Conservation (phyloP, 441 rosid genomes). For the Gossypium davidsonii region DNA sequence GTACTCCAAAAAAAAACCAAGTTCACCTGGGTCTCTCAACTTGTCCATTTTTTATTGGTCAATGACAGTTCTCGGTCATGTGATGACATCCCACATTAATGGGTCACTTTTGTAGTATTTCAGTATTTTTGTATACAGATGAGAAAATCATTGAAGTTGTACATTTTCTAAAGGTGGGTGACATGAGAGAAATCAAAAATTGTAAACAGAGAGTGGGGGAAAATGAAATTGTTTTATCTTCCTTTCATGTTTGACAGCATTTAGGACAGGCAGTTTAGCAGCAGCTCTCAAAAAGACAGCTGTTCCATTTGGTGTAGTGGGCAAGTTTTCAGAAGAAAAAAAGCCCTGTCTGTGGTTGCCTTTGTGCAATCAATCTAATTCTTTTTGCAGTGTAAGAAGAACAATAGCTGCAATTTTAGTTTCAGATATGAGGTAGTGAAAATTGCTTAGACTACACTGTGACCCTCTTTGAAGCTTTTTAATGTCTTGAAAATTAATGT, state of each 20-base stretch:
- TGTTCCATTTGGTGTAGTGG: background rate
- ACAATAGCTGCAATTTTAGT: too few species aligned
- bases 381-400: background rate
- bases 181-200: background rate
- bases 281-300: constrained; percentile 1
- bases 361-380: constrained; percentile 14
- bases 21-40: background rate
- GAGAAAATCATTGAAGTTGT: background rate
- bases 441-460: background rate
- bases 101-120: background rate
- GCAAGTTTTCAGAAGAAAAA: background rate
- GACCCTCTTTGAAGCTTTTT: background rate
- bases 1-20: background rate
- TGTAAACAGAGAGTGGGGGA: background rate
- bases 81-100: background rate
- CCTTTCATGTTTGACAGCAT: background rate
- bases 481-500: background rate
- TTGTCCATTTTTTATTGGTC: constrained; percentile 3
- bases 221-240: background rate
- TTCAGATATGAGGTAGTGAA: background rate
- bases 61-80: background rate
- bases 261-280: background rate
- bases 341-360: background rate
- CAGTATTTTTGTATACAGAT: background rate
- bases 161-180: background rate